Base-by-base conservation (phyloP, 2,329 filamentous ascomycete species). In the Penicillium sp. region DNA sequence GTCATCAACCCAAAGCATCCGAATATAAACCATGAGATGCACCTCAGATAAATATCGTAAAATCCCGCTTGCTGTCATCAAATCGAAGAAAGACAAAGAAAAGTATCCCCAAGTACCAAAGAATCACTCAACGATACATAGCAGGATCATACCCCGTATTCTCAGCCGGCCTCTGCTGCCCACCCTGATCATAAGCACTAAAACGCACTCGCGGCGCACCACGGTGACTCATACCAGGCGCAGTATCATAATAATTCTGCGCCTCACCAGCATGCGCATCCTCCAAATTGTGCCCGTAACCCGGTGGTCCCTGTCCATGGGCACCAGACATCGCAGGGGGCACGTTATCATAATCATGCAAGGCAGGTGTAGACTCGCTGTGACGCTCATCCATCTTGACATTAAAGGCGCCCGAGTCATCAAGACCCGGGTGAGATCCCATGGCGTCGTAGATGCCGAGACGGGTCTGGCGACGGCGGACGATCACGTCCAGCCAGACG, bases 361-460 rank as follows among this genome's bases (percentile, higher is more conserved):
- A 22, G 6, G 32, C 55, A 11, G 31, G 61, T 22, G 47, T 63
- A 29, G 49, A 52, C 49, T 55, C 62, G 45, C 59, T 63, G 31
- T 55, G 61, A 26, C 65, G 61, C 40, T 71, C 60, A 32, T 69
- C 63, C 60, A 72, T 48, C 55, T 77, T 78, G 39, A 72, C 61
- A 52, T 77, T 73, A 29, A 59, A 57, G 3, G 61, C 58, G n/a
- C 61, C 63, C 39, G 53, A 34, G 14, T 68, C 67, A 34, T 74
- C 73, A 5, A 70, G 49, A 2, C 56, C 61, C 2, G 58, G 45
- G 39, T 59, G 58, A 14, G 62, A 64, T 16, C 73, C 70, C 74
- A 84, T 76, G 16, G 74, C 74, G 51, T 74, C 71, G 65, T 85
- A 85, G 5, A 69, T 72, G 9, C 82, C 82, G 16, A 78, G 69